A percentile compares a stretch with the other conserved stretches of the same genome.
These are phyloP conservation scores for Taiozyma sp. DNA, from an alignment of 1,139 yeast species.

Conservation along the genomic window DNA sequence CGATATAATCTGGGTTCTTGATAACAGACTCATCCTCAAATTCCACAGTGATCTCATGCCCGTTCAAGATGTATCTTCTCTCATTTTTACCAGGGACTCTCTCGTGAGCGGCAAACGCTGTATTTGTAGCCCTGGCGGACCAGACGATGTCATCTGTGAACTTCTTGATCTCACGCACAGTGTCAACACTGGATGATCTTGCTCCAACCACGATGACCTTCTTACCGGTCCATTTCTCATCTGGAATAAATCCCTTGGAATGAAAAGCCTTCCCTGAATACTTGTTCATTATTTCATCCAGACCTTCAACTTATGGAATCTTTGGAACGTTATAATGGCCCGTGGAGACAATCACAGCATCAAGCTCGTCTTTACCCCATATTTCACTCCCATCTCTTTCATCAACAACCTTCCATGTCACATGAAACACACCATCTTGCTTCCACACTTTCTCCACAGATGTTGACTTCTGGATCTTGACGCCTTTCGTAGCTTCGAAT, in stretches of 20 bases:
- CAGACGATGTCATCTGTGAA: slow-evolving; percentile 1
- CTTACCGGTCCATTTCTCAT: slow-evolving; percentile 28
- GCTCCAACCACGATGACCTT: slow-evolving; percentile 44
- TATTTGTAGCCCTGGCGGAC: slow-evolving; percentile 1
- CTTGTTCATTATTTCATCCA: slow-evolving; percentile 31
- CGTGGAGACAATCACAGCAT: slow-evolving; percentile 38
- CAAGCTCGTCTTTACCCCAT: slow-evolving; percentile 24
- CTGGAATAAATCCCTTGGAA: slow-evolving; percentile 32
- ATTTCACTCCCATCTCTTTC: slow-evolving; percentile 10
- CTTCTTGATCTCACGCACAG: slow-evolving; percentile 22
- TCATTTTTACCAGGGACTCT: slow-evolving; percentile 19
- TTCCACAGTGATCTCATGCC: neutral
- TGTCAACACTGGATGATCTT: slow-evolving; percentile 42
- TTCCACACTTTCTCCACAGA: neutral
- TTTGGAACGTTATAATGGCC: slow-evolving; percentile 42
- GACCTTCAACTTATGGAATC: slow-evolving; percentile 37
- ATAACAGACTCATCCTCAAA: slow-evolving; percentile 6
- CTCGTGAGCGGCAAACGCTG: slow-evolving; percentile 1
- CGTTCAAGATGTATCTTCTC: slow-evolving; percentile 11
- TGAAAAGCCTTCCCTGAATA: slow-evolving; percentile 34
- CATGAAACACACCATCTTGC: slow-evolving; percentile 8
- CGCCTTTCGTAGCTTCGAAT: neutral
- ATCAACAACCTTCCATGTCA: neutral
- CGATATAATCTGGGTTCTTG: slow-evolving; percentile 27
- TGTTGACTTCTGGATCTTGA: neutral